Conservation (phyloP, 2,329 filamentous ascomycete genomes). For the Exophiala lecanii-corni region DNA sequence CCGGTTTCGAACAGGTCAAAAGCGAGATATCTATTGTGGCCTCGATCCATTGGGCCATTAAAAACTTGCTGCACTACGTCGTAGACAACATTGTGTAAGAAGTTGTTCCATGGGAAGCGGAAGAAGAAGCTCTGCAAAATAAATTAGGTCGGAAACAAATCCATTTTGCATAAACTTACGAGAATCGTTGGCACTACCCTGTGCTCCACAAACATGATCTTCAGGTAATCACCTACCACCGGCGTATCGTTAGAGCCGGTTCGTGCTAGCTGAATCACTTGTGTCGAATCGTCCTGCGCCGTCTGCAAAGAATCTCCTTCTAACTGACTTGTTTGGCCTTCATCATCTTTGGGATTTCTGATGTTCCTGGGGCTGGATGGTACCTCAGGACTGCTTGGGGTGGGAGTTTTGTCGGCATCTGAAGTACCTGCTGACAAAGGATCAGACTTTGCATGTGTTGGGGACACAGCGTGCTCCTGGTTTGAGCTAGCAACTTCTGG, state of each 20-base stretch:
- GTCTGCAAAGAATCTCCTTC: slow-evolving; percentile 18
- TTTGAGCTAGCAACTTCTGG: slow-evolving; percentile 11
- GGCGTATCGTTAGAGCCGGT: slow-evolving; percentile 61
- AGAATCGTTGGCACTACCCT: slow-evolving; percentile 92
- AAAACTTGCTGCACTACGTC: slow-evolving; percentile 99
- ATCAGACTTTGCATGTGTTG: slow-evolving; percentile 63
- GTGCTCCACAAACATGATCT: slow-evolving; percentile 94
- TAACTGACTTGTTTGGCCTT: slow-evolving; percentile 6
- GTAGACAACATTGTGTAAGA: slow-evolving; percentile 97
- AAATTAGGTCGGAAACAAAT: slow-evolving; percentile 9
- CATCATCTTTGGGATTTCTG: slow-evolving; percentile 6
- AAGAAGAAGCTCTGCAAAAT: slow-evolving; percentile 83
- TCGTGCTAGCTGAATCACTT: slow-evolving; percentile 43
- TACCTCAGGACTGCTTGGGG: slow-evolving; percentile 25
- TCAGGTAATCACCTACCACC: slow-evolving; percentile 89
- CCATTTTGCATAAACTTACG: slow-evolving; percentile 60
- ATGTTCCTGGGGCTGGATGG: slow-evolving; percentile 13
- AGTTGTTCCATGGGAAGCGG: slow-evolving; percentile 98
- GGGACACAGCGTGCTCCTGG: slow-evolving; percentile 42
- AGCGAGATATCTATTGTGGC: slow-evolving; percentile 83
- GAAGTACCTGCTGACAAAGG: slow-evolving; percentile 50
- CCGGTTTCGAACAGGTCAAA: slow-evolving; percentile 90
- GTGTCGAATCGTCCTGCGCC: slow-evolving; percentile 17
- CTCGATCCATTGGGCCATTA: slow-evolving; percentile 94
- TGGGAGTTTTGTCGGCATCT: slow-evolving; percentile 27